Percentiles rank a stretch among this genome's conserved stretches.
Conservation (phyloP, 345 rosid species). For the Dipteronia sinensis region DNA sequence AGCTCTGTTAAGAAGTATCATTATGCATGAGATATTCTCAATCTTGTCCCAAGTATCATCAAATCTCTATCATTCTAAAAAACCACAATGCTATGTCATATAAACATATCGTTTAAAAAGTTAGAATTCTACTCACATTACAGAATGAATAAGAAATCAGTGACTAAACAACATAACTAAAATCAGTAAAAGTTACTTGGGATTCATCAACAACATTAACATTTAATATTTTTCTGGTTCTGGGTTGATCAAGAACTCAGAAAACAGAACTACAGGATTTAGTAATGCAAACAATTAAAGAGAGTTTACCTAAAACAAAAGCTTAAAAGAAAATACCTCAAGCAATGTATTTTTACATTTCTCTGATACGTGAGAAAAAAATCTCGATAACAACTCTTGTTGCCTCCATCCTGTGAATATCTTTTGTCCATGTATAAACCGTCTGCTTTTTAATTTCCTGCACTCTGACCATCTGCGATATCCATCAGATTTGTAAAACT, state of each 20-base stretch:
- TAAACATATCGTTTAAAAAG: background rate
- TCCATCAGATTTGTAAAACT: slow-evolving; percentile 57
- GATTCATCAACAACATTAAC: slow-evolving; percentile 1
- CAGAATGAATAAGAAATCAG: background rate
- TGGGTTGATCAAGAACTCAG: background rate
- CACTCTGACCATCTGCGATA: slow-evolving; percentile 67
- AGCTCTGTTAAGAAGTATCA: background rate
- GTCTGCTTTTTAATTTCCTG: slow-evolving; percentile 51
- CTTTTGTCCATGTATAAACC: slow-evolving; percentile 54
- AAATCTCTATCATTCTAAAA: background rate
- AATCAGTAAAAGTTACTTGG: background rate
- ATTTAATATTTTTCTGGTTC: background rate
- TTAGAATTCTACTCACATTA: background rate
- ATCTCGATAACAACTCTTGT: slow-evolving; percentile 61
- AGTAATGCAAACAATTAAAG: background rate
- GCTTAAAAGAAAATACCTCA: slow-evolving; percentile 44
- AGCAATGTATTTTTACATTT: slow-evolving; percentile 46
- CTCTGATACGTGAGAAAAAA: slow-evolving; percentile 47
- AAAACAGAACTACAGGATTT: background rate
- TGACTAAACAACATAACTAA: background rate
- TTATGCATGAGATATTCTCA: background rate
- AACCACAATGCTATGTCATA: background rate
- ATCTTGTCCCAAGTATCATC: background rate
- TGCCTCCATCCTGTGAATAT: slow-evolving; percentile 73
- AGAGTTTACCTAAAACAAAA: background rate